phyloP scores from a whole-genome alignment of 768 basidiomycete genomes.

The Amanita polypyramis region DNA sequence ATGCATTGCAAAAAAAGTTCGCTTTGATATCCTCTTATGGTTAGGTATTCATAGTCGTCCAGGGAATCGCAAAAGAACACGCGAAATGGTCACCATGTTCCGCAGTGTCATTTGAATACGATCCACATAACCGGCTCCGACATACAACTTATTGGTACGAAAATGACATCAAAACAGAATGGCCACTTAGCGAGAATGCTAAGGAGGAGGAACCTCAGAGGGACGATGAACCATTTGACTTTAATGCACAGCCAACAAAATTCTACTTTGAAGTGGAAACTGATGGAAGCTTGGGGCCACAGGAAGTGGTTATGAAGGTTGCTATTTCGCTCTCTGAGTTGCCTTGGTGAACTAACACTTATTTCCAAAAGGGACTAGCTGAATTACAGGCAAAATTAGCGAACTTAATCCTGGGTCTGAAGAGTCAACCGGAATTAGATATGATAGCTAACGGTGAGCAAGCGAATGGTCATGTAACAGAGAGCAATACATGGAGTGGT shows the following conservation, averaged over 20 bases:
- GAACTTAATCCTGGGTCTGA: slow-evolving; percentile 67
- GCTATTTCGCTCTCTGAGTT: slow-evolving; percentile 4
- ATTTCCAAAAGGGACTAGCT: slow-evolving; percentile 46
- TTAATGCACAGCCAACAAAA: slow-evolving; percentile 73
- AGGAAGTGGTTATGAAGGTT: slow-evolving; percentile 85
- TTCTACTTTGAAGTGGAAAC: slow-evolving; percentile 96
- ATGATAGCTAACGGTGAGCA: slow-evolving; percentile 32
- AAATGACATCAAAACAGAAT: slow-evolving; percentile 68
- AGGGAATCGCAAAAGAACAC: slow-evolving; percentile 98
- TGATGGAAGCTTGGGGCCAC: slow-evolving; percentile 80
- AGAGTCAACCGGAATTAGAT: slow-evolving; percentile 50
- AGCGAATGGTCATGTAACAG: slow-evolving; percentile 19
- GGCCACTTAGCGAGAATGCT: slow-evolving; percentile 86
- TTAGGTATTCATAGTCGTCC: slow-evolving; percentile 6
- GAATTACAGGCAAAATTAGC: slow-evolving; percentile 77
- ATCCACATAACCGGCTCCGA: slow-evolving; percentile 93
- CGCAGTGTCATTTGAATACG: slow-evolving; percentile 94
- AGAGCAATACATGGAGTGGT: slow-evolving; percentile 13
- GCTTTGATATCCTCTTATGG: slow-evolving; percentile 7
- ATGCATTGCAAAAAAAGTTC: slow-evolving; percentile 92
- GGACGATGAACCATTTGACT: slow-evolving; percentile 82
- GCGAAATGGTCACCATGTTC: slow-evolving; percentile 98
- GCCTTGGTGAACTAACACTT: neutral
- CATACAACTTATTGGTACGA: slow-evolving; percentile 97
- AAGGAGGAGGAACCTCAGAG: slow-evolving; percentile 71